These are phyloP conservation scores for Thelonectria blattea DNA, from an alignment of 2,329 filamentous ascomycete genomes.

Conservation along the genomic window DNA sequence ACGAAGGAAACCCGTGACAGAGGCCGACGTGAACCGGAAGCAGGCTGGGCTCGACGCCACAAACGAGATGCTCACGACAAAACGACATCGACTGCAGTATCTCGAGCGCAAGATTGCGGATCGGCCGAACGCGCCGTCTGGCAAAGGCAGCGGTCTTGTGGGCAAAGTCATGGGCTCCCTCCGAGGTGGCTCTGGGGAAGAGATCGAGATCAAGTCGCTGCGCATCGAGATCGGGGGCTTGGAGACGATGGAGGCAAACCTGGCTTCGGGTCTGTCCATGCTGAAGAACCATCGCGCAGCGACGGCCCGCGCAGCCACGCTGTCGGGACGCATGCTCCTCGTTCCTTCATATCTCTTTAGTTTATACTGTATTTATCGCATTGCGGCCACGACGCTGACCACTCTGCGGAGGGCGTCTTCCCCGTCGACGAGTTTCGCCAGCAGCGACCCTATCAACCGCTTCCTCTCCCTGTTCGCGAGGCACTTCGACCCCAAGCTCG, in stretches of 20 bases:
- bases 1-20: slow-evolving; percentile 65
- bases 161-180: slow-evolving; percentile 76
- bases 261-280: slow-evolving; percentile 68
- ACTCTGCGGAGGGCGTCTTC: slow-evolving; percentile 63
- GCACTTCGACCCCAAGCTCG: slow-evolving; percentile 83
- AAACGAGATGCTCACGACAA: slow-evolving; percentile 77
- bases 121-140: slow-evolving; percentile 32
- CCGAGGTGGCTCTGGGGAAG: slow-evolving; percentile 66
- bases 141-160: slow-evolving; percentile 62
- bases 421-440: slow-evolving; percentile 60
- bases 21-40: slow-evolving; percentile 77
- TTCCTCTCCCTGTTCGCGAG: slow-evolving; percentile 79
- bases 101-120: slow-evolving; percentile 67
- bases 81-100: slow-evolving; percentile 73
- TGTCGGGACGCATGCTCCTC: slow-evolving; percentile 68
- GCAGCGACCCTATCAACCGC: slow-evolving; percentile 83
- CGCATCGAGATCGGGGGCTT: slow-evolving; percentile 80
- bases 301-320: slow-evolving; percentile 71
- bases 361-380: slow-evolving; percentile 84
- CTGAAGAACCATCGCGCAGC: slow-evolving; percentile 68
- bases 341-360: slow-evolving; percentile 73
- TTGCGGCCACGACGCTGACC: slow-evolving; percentile 73
- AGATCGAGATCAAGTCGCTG: slow-evolving; percentile 64
- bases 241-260: slow-evolving; percentile 77
- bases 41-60: slow-evolving; percentile 80